These are phyloP conservation scores for Chrysochromulina tobinii DNA, from an alignment of 78 protist species.

Conservation along the genomic window DNA sequence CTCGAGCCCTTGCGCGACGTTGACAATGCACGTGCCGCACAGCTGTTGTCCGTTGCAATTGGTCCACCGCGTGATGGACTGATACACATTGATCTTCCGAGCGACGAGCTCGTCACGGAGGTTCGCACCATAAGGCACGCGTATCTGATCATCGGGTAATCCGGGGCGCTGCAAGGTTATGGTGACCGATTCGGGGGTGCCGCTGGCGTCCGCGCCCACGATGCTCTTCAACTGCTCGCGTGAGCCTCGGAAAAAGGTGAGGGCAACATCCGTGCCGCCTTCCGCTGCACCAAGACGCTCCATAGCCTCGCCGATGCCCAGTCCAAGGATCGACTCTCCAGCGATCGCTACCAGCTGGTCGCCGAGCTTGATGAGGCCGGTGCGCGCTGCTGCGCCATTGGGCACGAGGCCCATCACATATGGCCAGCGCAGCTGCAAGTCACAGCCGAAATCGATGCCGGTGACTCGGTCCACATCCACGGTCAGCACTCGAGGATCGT, in stretches of 20 bases:
- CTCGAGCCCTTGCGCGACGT: not conserved
- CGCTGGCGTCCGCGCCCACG: not conserved
- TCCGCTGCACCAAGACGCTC: not conserved
- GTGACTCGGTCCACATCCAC: not conserved
- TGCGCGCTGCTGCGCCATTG: not conserved
- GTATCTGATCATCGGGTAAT: not conserved
- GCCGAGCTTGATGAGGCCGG: not conserved
- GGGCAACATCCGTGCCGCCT: not conserved
- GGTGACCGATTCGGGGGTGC: not conserved
- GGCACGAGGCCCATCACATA: not conserved
- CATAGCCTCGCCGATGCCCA: not conserved
- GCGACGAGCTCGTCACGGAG: constrained; percentile 7
- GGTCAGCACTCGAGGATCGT: too few species aligned
- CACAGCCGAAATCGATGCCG: constrained; percentile 17
- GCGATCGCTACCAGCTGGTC: not conserved
- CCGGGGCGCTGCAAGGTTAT: not conserved
- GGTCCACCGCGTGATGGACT: constrained; percentile 15
- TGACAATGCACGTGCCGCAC: constrained; percentile 26
- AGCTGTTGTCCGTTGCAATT: constrained; percentile 25
- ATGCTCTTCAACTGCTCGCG: not conserved
- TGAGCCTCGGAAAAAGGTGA: not conserved
- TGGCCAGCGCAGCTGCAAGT: not conserved
- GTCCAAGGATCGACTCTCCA: not conserved
- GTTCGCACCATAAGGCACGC: not conserved
- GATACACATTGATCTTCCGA: not conserved